These are phyloP conservation scores for Saturnispora ahearnii DNA, from an alignment of 805 yeast species.

Conservation along the genomic window DNA sequence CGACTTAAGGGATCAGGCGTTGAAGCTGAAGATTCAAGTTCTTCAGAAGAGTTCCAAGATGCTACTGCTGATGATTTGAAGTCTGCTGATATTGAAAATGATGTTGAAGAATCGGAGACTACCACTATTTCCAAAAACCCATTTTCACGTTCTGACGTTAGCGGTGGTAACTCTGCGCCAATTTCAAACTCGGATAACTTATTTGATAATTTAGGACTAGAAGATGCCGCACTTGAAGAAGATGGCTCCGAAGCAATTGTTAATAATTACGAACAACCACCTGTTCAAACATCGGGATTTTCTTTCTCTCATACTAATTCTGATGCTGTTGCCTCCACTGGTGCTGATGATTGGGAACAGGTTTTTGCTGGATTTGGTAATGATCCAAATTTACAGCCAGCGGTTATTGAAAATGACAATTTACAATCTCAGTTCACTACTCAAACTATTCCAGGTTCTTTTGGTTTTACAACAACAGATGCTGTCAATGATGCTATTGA, in stretches of 20 bases:
- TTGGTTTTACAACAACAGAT: constrained; percentile 8
- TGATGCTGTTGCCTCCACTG: constrained; percentile 24
- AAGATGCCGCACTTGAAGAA: constrained; percentile 25
- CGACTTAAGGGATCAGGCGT: constrained; percentile 7
- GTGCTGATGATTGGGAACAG: constrained; percentile 84
- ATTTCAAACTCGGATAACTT: constrained; percentile 12
- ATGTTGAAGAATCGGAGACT: background rate
- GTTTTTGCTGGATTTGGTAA: constrained; percentile 84
- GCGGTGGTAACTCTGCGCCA: constrained; percentile 11
- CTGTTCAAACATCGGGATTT: constrained; percentile 16
- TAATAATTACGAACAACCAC: background rate
- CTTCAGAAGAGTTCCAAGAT: constrained; percentile 11
- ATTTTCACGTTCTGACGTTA: constrained; percentile 10
- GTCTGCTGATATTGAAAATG: constrained; percentile 7
- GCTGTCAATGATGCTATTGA: background rate
- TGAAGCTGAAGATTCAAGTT: constrained; percentile 11
- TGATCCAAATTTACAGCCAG: constrained; percentile 23
- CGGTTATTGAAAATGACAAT: constrained; percentile 8
- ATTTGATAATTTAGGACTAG: constrained; percentile 30
- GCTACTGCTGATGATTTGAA: constrained; percentile 13
- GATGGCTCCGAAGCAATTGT: constrained; percentile 6
- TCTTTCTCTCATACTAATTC: constrained; percentile 16
- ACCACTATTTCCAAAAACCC: constrained; percentile 10
- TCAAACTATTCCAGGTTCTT: constrained; percentile 12
- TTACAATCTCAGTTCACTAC: constrained; percentile 12